These are phyloP conservation scores for Epichloe sibirici DNA, from an alignment of 2,329 filamentous ascomycete genomes.

Conservation along the genomic window DNA sequence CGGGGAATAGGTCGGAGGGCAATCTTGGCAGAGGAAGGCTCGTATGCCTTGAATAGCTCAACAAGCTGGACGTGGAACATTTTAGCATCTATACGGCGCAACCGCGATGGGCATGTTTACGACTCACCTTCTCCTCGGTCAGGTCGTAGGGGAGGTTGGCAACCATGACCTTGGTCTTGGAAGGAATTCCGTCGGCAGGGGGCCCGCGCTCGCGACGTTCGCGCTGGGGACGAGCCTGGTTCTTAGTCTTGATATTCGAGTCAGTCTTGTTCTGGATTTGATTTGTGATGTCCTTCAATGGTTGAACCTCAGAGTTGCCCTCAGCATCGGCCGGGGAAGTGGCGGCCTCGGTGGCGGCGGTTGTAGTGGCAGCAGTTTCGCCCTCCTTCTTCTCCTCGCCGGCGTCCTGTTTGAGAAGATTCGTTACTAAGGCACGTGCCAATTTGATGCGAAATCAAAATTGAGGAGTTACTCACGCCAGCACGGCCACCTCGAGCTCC, in stretches of 20 bases:
- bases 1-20: conserved; percentile 95
- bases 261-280: conserved; percentile 41
- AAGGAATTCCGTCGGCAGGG: conserved; percentile 91
- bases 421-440: conserved; percentile 22
- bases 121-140: conserved; percentile 82
- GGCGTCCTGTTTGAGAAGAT: conserved; percentile 16
- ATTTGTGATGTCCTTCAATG: conserved; percentile 51
- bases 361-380: conserved; percentile 20
- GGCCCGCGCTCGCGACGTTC: conserved; percentile 76
- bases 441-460: conserved; percentile 9
- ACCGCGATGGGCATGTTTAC: not conserved
- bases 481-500: conserved; percentile 44
- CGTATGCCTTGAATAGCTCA: conserved; percentile 89
- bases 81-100: not conserved
- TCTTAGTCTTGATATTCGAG: conserved; percentile 47
- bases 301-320: conserved; percentile 39
- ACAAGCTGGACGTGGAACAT: conserved; percentile 57
- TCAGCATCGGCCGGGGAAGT: conserved; percentile 33
- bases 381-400: conserved; percentile 36
- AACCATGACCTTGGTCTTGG: conserved; percentile 99
- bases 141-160: conserved; percentile 98
- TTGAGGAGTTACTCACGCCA: conserved; percentile 17
- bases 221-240: conserved; percentile 41
- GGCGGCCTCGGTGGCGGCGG: conserved; percentile 30
- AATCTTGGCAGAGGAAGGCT: conserved; percentile 93